Percentiles rank a stretch among this genome's conserved stretches.
phyloP scores from a whole-genome alignment of 2,329 filamentous ascomycete species.

The Teratosphaeria nubilosa region DNA sequence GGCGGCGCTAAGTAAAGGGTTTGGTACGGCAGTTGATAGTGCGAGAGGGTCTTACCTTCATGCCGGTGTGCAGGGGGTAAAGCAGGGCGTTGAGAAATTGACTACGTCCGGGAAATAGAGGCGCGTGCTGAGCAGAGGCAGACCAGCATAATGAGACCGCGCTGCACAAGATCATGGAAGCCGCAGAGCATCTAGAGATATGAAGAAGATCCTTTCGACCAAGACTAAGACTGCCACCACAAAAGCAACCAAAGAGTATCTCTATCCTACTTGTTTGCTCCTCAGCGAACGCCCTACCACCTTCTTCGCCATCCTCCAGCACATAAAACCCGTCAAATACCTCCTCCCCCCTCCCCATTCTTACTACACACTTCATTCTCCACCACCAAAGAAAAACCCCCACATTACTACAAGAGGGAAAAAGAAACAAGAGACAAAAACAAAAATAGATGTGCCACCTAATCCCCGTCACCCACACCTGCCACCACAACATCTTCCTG shows the following conservation, averaged over 20 bases:
- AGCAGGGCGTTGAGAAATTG: slow-evolving; percentile 13
- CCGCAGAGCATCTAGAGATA: neutral
- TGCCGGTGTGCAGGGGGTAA: slow-evolving; percentile 14
- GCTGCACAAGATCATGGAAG: neutral
- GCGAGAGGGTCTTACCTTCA: slow-evolving; percentile 17
- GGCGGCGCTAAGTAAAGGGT: slow-evolving; percentile 18
- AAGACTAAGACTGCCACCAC: neutral
- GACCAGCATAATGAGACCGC: neutral
- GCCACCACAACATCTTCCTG: neutral
- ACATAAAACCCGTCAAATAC: neutral
- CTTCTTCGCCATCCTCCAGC: neutral
- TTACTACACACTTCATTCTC: neutral
- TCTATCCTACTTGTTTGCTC: neutral
- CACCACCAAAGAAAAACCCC: neutral
- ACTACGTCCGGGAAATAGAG: slow-evolving; percentile 3
- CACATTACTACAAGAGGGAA: neutral
- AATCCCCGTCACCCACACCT: neutral
- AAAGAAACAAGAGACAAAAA: too few relatives aligned
- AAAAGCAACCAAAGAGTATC: neutral
- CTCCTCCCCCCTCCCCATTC: neutral
- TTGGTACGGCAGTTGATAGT: slow-evolving; percentile 17
- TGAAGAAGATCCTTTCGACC: neutral
- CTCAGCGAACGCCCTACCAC: neutral
- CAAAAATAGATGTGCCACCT: neutral
- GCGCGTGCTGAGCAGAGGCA: neutral